Base-by-base conservation (phyloP, 1,284 basidiomycete genomes). In the Coniferiporia weirii region DNA sequence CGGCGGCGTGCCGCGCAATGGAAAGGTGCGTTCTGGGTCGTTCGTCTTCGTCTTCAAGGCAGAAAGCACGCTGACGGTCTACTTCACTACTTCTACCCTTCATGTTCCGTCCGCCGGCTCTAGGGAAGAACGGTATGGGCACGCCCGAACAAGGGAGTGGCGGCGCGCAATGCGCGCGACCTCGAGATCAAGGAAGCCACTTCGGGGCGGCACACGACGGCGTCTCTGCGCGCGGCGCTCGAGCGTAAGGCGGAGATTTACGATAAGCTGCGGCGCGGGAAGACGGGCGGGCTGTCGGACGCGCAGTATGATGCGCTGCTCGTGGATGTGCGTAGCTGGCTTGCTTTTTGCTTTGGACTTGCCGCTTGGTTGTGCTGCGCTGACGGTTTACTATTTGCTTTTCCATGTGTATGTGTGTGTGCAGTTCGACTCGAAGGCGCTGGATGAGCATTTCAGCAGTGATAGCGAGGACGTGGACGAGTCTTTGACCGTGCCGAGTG, bases 191-290 rank as follows among this genome's bases (percentile, higher is more conserved):
- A 89, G 67, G 74, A 86, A 4, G 85, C 89, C 63, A 81, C 73
- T 38, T 71, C 87, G 56, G 83, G 79, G 71, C 81, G 77, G 64
- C 81, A 82, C n/a, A 89, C 85, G 0, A 69, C 88, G 7, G 89
- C 91, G 45, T 79, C 80, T 1, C 84, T 86, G 8, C 82, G 82
- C 7, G 81, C 82, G 1, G 79, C 79, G 4, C 72, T 97, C 53
- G 85, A 91, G 70, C 79, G 85, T 50, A 97, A 97, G 70, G 86
- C 92, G 4, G 80, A 81, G 68, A 83, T 89, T 59, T 97, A 97
- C 67, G 87, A 93, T 4, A 86, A 91, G 67, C 71, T 96, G 36
- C 74, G 78, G 65, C 85, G 84, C 63, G 95, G 95, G 6, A 89
- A 92, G 71, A 84, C 82, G 7, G 92, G 85, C 0, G 92, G 91